Conservation (phyloP, 1,284 basidiomycete genomes). For the Violaceomyces palustris region DNA sequence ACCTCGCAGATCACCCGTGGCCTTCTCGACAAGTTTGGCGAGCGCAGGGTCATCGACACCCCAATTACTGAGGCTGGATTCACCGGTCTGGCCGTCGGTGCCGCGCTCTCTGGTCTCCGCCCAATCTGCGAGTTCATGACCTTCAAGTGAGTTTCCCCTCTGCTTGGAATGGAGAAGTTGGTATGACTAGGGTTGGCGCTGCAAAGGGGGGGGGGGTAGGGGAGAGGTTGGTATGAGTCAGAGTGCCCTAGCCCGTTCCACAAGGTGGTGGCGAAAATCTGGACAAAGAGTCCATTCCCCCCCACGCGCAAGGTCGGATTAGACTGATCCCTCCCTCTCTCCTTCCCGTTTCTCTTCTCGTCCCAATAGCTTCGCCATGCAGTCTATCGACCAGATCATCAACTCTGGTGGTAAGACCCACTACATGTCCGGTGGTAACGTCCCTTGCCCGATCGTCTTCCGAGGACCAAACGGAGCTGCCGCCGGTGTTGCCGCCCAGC, state of each 20-base stretch:
- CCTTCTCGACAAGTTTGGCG: constrained; percentile 97
- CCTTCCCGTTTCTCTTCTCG: constrained; percentile 2
- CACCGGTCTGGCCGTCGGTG: constrained; percentile 90
- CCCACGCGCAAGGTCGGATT: no score
- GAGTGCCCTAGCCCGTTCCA: no score
- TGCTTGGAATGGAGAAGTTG: constrained; percentile 1
- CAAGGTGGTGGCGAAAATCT: no score
- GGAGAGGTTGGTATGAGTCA: no score
- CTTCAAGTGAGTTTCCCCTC: constrained; percentile 55
- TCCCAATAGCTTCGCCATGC: constrained; percentile 44
- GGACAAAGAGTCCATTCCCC: no score
- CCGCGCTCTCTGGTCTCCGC: constrained; percentile 86
- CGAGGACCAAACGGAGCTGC: constrained; percentile 99
- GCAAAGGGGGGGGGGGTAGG: neutral
- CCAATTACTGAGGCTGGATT: constrained; percentile 97
- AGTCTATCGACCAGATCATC: constrained; percentile 98
- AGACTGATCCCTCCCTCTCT: no score
- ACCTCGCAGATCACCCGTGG: constrained; percentile 60
- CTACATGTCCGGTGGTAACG: constrained; percentile 99
- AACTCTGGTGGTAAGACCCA: constrained; percentile 99
- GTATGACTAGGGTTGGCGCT: neutral
- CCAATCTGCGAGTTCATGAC: constrained; percentile 99
- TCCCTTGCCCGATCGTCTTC: constrained; percentile 96
- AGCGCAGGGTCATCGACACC: constrained; percentile 90
- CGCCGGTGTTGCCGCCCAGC: constrained; percentile 81